A percentile compares a stretch with the other conserved stretches of the same genome.
Conservation (phyloP, 2,329 filamentous ascomycete species). For the Aschersonia sp. region DNA sequence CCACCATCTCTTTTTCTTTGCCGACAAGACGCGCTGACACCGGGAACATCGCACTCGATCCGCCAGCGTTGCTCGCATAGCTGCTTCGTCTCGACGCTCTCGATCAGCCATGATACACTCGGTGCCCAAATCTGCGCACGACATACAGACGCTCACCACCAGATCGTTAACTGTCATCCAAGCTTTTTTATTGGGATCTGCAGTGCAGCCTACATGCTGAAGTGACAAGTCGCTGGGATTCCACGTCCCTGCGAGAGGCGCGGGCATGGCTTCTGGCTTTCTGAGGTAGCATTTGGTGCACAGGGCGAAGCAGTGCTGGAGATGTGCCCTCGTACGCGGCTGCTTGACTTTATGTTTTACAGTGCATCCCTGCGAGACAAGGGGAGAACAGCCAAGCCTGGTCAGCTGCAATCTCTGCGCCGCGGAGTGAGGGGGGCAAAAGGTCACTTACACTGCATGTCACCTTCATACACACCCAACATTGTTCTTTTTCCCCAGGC, state of each 20-base stretch:
- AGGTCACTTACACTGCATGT: conserved; percentile 4
- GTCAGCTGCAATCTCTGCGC: not conserved
- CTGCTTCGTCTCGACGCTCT: conserved; percentile 4
- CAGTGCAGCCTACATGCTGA: conserved; percentile 4
- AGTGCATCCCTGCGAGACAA: not conserved
- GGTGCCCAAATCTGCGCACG: conserved; percentile 2
- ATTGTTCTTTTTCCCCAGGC: conserved; percentile 3
- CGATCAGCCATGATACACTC: not conserved
- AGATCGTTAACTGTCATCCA: not conserved
- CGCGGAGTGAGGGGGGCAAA: not conserved
- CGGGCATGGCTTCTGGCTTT: not conserved
- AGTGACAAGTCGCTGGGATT: conserved; percentile 3
- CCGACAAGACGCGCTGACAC: conserved; percentile 4
- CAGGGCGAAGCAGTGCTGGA: conserved; percentile 6
- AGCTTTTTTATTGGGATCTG: not conserved
- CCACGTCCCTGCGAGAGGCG: conserved; percentile 1
- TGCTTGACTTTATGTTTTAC: not conserved
- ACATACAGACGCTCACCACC: conserved; percentile 2
- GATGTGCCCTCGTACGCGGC: conserved; percentile 5
- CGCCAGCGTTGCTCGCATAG: conserved; percentile 1
- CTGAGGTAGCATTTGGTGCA: conserved; percentile 7
- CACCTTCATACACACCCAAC: conserved; percentile 7
- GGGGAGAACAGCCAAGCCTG: not conserved
- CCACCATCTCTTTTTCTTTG: conserved; percentile 6
- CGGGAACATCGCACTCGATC: conserved; percentile 4